These are phyloP conservation scores for Calophaca sinica DNA, from an alignment of 306 rosid species.

Conservation along the genomic window DNA sequence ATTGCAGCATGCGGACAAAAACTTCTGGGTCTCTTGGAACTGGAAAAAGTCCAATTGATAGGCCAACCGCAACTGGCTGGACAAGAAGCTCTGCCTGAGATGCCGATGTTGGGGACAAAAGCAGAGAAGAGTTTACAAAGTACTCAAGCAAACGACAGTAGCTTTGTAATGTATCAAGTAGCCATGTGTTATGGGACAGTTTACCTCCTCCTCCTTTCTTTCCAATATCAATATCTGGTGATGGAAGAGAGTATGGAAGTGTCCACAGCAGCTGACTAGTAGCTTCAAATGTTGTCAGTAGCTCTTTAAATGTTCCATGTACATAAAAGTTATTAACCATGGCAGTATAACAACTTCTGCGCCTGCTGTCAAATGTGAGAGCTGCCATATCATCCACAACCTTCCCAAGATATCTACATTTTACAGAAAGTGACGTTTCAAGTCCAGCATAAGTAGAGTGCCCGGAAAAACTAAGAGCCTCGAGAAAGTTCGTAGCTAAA, in stretches of 20 bases:
- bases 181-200: conserved; percentile 78
- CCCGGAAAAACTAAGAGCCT: conserved; percentile 90
- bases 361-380: conserved; percentile 84
- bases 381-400: conserved; percentile 93
- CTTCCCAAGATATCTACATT: conserved; percentile 95
- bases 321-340: conserved; percentile 95
- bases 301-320: conserved; percentile 90
- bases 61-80: conserved; percentile 95
- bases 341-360: conserved; percentile 82
- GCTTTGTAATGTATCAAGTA: conserved; percentile 89
- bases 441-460: conserved; percentile 70
- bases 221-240: conserved; percentile 63
- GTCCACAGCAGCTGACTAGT: conserved; percentile 98
- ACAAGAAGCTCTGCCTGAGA: conserved; percentile 93
- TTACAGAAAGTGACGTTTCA: conserved; percentile 77
- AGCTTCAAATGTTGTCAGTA: conserved; percentile 93
- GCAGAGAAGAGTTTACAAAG: conserved; percentile 91
- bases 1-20: conserved; percentile 96
- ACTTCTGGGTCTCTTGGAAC: conserved; percentile 97
- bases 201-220: conserved; percentile 76
- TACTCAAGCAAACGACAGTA: conserved; percentile 88
- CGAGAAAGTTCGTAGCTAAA: conserved; percentile 82
- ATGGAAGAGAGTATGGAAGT: conserved; percentile 64
- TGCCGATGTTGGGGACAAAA: conserved; percentile 83
- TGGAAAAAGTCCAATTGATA: conserved; percentile 96